Evolutionary conservation across 2,329 filamentous ascomycete genomes (phyloP), one percentile per base, ranked within the genome.

Genomic region (Alternaria sp.): DNA sequence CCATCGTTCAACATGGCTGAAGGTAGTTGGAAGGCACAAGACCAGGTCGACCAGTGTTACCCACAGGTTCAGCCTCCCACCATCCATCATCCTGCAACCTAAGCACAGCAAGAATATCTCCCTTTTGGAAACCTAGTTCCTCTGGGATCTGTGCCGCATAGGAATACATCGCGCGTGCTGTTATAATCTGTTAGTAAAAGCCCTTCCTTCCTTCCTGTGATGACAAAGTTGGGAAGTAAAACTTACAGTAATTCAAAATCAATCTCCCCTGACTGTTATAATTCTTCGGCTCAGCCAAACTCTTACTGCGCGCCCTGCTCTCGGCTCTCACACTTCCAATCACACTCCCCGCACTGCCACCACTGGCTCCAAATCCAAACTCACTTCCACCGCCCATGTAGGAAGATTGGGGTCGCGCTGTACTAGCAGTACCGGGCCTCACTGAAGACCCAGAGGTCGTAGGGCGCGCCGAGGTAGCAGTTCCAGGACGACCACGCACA

Each of bases 1-100:
- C 5, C 8, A 9, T 4, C 34, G 34, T 38, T 38, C 71, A 83
- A 69, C 86, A 87, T 56, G 83, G 82, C 78, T 90, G 87, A 57
- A 90, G 75, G 72, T 90, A 90, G 76, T 90, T 90, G 67, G 86
- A 89, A 3, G 88, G 88, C 53, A 90, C 88, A 68, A 90, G 79
- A 25, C 88, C 88, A 16, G 85, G 78, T 41, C 81, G 77, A 9
- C 83, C 83, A 41, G 81, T 81, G 70, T 84, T 85, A 20, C 90
- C 89, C 46, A 94, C 92, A 41, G 97, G 88, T 79, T 97, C 94
- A 12, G 96, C 96, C 82, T 99, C 95, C 95, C 96, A 99, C 95
- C 95, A 99, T 20, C 95, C 95, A 75, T 99, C 95, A 77, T 99
- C 95, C 80, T 99, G 95, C 73, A 97, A 88, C 62, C 94, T 87